Conservation (phyloP, 2,329 filamentous ascomycete genomes). For the Colletotrichum endophyticum region DNA sequence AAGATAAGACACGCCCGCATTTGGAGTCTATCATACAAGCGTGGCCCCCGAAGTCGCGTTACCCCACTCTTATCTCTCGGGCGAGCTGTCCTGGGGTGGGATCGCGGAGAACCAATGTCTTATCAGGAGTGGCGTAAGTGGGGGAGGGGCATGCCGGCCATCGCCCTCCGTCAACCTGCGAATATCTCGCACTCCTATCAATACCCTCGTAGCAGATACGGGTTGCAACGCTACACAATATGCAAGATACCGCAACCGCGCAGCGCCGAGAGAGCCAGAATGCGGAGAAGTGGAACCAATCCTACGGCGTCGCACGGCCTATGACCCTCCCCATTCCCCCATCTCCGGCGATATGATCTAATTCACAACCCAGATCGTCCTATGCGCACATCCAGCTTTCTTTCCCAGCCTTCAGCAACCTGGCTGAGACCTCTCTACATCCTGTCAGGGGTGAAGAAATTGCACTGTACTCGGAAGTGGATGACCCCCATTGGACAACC, state of each 20-base stretch:
- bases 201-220: not conserved
- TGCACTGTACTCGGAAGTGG: not conserved
- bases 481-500: not conserved
- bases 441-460: not conserved
- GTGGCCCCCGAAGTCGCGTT: not conserved
- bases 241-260: not conserved
- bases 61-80: constrained; percentile 12
- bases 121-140: constrained; percentile 4
- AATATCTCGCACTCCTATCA: not conserved
- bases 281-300: constrained; percentile 7
- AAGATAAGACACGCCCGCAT: constrained; percentile 2
- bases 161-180: not conserved
- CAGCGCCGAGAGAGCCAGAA: not conserved
- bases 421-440: not conserved
- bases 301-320: not conserved
- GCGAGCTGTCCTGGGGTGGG: not conserved
- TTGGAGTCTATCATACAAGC: not conserved
- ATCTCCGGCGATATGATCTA: not conserved
- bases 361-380: not conserved
- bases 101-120: not conserved
- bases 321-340: constrained; percentile 15
- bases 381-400: not conserved
- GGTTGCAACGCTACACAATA: not conserved
- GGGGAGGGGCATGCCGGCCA: not conserved
- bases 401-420: not conserved